Base-by-base conservation (phyloP, 306 rosid species). In the Prunus kanzakura region DNA sequence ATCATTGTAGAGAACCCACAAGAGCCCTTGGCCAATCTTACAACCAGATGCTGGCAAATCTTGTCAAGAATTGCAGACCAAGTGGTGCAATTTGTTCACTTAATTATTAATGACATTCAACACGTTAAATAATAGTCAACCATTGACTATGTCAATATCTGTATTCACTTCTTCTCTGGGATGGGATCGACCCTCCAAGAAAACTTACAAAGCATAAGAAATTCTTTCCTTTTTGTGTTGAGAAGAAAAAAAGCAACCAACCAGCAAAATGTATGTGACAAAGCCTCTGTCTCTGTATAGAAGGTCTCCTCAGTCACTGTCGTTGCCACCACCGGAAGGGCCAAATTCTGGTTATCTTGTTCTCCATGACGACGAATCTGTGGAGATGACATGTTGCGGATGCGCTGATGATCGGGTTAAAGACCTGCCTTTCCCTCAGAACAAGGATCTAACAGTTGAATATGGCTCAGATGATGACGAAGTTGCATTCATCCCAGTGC, bases 351-450 rank as follows among this genome's bases (percentile, higher is more conserved):
- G 97, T 3, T 75, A 86, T 64, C 80, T 93, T 51, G 92, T 89
- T 10, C 82, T 93, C 27, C 88, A 91, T 54, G 96, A 91, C 45
- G 87, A 85, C 54, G 90, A 84, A 25, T 23, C 78, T 1, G 45
- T 23, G 6, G 83, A 82, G 46, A 45, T 75, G 12, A 76, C 75
- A 29, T 85, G 89, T 74, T 82, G 82, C 41, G 92, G 98, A 38
- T 82, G 90, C 61, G 30, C 76, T 38, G 80, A 20, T 49, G 15
- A 15, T 35, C 60, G 58, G 20, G 79, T 91, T 46, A 58, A 76
- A 70, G 81, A 19, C 2, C 71, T 89, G 70, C 98, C 97, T 46
- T 89, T 93, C 75, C 96, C 98, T 68, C 98, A 91, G 79, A 85
- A 89, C 73, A 57, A 76, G 81, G 60, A 79, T 27, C 84, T 86